Percentiles rank a stretch among this genome's conserved stretches.
Conservation (phyloP, 1,284 basidiomycete species). For the Apiotrichum laibachii region DNA sequence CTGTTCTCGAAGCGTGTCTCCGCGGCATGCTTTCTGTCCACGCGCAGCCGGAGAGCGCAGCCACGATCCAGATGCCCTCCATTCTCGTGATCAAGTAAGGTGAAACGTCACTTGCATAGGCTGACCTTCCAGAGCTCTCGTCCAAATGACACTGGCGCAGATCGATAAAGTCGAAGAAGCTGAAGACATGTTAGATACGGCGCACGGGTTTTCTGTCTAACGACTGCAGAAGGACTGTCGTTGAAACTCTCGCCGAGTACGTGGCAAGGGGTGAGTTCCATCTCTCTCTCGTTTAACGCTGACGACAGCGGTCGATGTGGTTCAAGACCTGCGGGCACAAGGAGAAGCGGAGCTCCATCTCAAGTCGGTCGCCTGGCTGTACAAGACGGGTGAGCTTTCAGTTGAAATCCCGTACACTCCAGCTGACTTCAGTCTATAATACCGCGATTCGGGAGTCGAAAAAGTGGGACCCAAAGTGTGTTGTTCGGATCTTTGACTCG, state of each 20-base stretch:
- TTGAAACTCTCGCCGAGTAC: constrained; percentile 2
- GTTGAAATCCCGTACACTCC: no score
- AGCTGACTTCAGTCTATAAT: constrained; percentile 11
- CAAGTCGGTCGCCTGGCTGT: constrained; percentile 18
- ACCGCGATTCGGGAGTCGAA: constrained; percentile 5
- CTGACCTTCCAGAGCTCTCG: constrained; percentile 4
- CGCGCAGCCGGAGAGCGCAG: neutral
- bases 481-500: constrained; percentile 8
- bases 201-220: neutral
- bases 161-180: neutral
- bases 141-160: constrained; percentile 9
- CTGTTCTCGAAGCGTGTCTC: constrained; percentile 1
- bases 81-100: constrained; percentile 7
- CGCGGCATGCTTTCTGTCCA: constrained; percentile 1
- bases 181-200: neutral
- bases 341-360: constrained; percentile 2
- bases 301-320: neutral
- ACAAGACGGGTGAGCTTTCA: constrained; percentile 12
- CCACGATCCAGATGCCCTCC: constrained; percentile 2
- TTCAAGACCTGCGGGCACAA: neutral
- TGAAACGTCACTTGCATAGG: no score
- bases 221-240: neutral
- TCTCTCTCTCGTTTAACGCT: neutral
- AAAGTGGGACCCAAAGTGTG: neutral
- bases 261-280: neutral